These are phyloP conservation scores for Podospora australis DNA, from an alignment of 495 filamentous ascomycete genomes.

Conservation along the genomic window DNA sequence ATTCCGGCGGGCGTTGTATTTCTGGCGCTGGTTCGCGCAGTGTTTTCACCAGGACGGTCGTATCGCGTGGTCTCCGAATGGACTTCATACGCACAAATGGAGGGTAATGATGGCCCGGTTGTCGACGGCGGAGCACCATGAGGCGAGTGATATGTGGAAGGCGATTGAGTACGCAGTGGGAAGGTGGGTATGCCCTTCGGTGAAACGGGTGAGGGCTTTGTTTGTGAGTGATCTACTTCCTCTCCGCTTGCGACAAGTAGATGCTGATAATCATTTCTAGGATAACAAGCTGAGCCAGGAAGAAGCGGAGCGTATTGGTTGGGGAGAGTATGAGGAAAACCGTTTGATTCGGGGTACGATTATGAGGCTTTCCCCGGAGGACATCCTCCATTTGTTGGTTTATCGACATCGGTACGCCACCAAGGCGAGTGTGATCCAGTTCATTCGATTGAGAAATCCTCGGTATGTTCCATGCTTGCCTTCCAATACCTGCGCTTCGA, in stretches of 20 bases:
- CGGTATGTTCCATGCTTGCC: no score
- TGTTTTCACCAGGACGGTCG: slow-evolving; percentile 25
- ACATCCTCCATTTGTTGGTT: slow-evolving; percentile 29
- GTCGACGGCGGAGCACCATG: slow-evolving; percentile 29
- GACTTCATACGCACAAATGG: slow-evolving; percentile 6
- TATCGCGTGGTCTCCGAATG: no score
- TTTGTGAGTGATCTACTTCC: no score
- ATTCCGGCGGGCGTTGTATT: slow-evolving; percentile 61
- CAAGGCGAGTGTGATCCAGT: slow-evolving; percentile 18
- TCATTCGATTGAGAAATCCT: slow-evolving; percentile 15
- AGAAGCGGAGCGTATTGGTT: slow-evolving; percentile 29
- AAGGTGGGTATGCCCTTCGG: slow-evolving; percentile 32
- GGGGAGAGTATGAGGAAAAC: slow-evolving; percentile 25
- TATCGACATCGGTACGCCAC: slow-evolving; percentile 25
- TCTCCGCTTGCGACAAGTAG: no score
- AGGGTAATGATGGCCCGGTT: slow-evolving; percentile 13
- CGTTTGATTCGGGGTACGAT: slow-evolving; percentile 26
- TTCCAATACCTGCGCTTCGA: no score
- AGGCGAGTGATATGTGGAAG: slow-evolving; percentile 28
- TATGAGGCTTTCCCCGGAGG: slow-evolving; percentile 33
- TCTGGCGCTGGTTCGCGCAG: slow-evolving; percentile 54
- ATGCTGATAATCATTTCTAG: no score
- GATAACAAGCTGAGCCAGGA: slow-evolving; percentile 8
- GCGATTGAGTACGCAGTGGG: slow-evolving; percentile 25
- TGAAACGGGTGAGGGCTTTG: slow-evolving; percentile 20